Conservation (phyloP, 2,329 filamentous ascomycete genomes). For the Pseudogymnoascus sp. region DNA sequence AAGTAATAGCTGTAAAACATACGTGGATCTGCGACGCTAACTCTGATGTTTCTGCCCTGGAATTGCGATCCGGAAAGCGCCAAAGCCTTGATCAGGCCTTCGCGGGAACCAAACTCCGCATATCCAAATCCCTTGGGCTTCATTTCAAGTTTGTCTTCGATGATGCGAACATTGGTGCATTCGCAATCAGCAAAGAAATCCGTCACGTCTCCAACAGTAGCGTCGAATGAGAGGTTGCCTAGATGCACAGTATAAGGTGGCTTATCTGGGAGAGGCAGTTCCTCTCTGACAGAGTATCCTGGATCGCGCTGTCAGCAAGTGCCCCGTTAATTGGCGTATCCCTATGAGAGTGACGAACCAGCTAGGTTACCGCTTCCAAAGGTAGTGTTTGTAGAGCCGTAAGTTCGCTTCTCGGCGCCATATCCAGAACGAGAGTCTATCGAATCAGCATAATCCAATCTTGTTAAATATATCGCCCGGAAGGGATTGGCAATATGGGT, state of each 20-base stretch:
- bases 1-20: constrained; percentile 37
- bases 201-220: constrained; percentile 70
- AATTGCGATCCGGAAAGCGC: constrained; percentile 73
- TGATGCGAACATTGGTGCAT: constrained; percentile 85
- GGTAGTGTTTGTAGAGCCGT: constrained; percentile 25
- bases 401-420: constrained; percentile 26
- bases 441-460: constrained; percentile 10
- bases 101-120: constrained; percentile 81
- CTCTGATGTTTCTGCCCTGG: constrained; percentile 80
- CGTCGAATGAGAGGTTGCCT: constrained; percentile 94
- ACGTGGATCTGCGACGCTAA: constrained; percentile 98
- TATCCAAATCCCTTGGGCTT: constrained; percentile 98
- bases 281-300: constrained; percentile 62
- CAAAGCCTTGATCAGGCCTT: constrained; percentile 87
- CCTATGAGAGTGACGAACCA: constrained; percentile 19
- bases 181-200: constrained; percentile 81
- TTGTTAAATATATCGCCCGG: background rate
- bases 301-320: constrained; percentile 15
- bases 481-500: background rate
- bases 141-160: constrained; percentile 88
- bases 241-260: constrained; percentile 94
- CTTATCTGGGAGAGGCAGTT: constrained; percentile 78
- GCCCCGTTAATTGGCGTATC: constrained; percentile 3
- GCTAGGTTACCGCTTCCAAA: constrained; percentile 25
- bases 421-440: constrained; percentile 29